Conservation (phyloP, 768 basidiomycete genomes). For the Phylloporus sp. region DNA sequence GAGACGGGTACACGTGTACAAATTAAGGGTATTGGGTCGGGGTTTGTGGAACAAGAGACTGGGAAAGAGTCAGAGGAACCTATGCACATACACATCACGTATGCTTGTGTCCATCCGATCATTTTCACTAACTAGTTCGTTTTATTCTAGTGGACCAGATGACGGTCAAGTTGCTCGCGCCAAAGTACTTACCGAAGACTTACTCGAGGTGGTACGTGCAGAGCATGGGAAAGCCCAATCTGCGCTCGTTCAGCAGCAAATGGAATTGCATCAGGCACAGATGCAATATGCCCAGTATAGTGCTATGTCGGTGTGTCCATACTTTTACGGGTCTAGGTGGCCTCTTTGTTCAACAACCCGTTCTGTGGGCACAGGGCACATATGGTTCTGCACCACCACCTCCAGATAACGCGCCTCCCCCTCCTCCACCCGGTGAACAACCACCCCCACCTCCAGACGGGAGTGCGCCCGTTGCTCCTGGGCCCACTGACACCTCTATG, state of each 20-base stretch:
- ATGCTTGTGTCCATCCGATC: constrained; percentile 26
- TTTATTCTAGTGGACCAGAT: constrained; percentile 60
- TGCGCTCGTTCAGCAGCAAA: constrained; percentile 68
- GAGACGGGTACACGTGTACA: constrained; percentile 96
- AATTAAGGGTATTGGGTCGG: constrained; percentile 93
- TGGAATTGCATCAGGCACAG: constrained; percentile 84
- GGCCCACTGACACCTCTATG: constrained; percentile 37
- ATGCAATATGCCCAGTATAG: constrained; percentile 74
- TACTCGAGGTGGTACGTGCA: constrained; percentile 80
- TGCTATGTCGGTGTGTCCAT: constrained; percentile 47
- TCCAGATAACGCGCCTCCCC: constrained; percentile 37
- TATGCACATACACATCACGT: constrained; percentile 92
- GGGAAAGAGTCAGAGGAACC: constrained; percentile 85
- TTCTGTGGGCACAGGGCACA: constrained; percentile 27
- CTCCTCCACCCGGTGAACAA: constrained; percentile 48
- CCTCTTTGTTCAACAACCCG: background rate
- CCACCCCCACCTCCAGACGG: constrained; percentile 55
- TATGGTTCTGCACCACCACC: constrained; percentile 37
- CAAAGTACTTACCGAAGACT: constrained; percentile 82
- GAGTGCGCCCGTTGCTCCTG: constrained; percentile 40
- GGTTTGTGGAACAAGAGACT: constrained; percentile 91
- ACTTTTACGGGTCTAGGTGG: background rate
- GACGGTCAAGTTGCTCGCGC: constrained; percentile 84
- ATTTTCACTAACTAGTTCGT: constrained; percentile 19
- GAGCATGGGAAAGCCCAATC: constrained; percentile 82